Base-by-base conservation (phyloP, 2,329 filamentous ascomycete species). In the Fusarium albidum region DNA sequence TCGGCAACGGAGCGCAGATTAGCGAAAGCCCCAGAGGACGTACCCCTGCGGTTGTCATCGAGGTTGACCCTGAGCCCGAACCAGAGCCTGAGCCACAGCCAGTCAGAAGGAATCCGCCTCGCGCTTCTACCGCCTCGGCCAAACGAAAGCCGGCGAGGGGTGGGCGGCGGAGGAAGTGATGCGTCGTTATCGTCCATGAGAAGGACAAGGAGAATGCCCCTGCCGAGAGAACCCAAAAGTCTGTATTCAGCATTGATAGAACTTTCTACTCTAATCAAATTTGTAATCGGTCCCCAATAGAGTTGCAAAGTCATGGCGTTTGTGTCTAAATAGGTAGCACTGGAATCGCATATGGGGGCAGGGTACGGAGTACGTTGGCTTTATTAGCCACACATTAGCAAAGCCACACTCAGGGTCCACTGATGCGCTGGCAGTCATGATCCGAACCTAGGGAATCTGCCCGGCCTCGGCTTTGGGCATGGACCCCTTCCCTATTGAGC, bases 1-100 rank as follows among this genome's bases (percentile, higher is more conserved):
- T 71, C 1, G 66, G 69, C 42, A 68, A 68, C 38, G 74, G 72
- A 28, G 72, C 71, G n/a, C 71, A 66, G 48, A 73, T 68, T 40
- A 64, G 59, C 21, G 66, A 70, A 49, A 64, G 68, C 10, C 35
- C 58, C 14, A 61, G 62, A 41, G 57, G 68, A 17, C 68, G 70
- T 56, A 68, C 68, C n/a, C 73, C 74, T 41, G 71, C 73, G 32
- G 73, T 77, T 13, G 68, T 77, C 9, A 75, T 77, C 7, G 73
- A 77, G 52, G 72, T 67, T 15, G 50, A 55, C 39, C 65, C 67
- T 32, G 68, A 69, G 42, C 65, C 67, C 21, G 68, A 71, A 12
- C 64, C 66, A n/a, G 63, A 73, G 63, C 58, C 69, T 63, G 57
- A 61, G 49, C 49, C 67, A 11, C 54, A 57, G 40, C 47, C 66